These are phyloP conservation scores for Naematelia encephala DNA, from an alignment of 768 basidiomycete genomes.

Conservation along the genomic window DNA sequence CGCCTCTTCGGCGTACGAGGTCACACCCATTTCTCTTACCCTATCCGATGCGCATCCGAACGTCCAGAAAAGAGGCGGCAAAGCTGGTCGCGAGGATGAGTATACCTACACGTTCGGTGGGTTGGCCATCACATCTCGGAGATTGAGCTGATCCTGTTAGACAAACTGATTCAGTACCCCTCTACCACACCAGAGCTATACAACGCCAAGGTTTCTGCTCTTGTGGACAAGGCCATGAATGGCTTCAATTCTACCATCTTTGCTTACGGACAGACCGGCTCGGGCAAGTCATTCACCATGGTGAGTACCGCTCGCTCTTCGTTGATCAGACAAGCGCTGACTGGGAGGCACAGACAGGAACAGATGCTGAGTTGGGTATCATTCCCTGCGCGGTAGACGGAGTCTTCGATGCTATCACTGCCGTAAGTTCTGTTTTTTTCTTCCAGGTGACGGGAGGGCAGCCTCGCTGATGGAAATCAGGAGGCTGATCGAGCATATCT, in stretches of 20 bases:
- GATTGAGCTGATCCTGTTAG: conserved; percentile 16
- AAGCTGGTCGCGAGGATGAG: conserved; percentile 44
- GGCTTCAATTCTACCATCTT: conserved; percentile 51
- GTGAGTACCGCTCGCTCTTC: conserved; percentile 10
- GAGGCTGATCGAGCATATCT: conserved; percentile 45
- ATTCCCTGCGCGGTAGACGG: conserved; percentile 49
- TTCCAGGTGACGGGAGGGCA: neutral
- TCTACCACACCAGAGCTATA: conserved; percentile 43
- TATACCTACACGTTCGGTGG: conserved; percentile 48
- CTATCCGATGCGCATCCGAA: conserved; percentile 47
- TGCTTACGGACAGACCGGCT: conserved; percentile 50
- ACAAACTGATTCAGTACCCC: conserved; percentile 40
- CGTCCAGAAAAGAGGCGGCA: conserved; percentile 46
- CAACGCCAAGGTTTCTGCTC: conserved; percentile 35
- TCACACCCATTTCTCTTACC: conserved; percentile 34
- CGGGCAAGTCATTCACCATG: conserved; percentile 48
- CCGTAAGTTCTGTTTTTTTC: conserved; percentile 21
- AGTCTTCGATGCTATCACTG: conserved; percentile 49
- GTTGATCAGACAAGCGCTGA: conserved; percentile 1
- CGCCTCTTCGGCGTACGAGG: conserved; percentile 36
- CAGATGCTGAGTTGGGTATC: conserved; percentile 41
- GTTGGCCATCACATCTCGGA: conserved; percentile 4
- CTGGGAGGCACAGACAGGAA: conserved; percentile 31
- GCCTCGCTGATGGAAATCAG: conserved; percentile 17
- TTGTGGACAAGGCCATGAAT: conserved; percentile 49